Conservation (phyloP, 176 grass and related monocot species). For the Melocanna baccifera region DNA sequence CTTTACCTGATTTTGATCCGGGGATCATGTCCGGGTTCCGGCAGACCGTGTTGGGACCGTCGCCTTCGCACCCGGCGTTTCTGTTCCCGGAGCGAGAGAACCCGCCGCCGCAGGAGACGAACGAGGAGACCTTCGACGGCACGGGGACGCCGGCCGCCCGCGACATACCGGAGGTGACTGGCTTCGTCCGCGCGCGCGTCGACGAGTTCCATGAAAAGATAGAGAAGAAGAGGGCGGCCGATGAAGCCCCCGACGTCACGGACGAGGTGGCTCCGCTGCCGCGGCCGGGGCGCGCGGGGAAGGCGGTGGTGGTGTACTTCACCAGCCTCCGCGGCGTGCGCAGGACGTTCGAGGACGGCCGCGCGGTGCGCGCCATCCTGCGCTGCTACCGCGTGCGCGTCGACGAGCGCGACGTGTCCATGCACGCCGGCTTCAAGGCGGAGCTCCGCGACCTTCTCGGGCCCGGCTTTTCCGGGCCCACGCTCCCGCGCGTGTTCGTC, state of each 20-base stretch:
- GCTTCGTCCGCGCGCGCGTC: conserved; percentile 46
- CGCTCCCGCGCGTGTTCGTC: conserved; percentile 65
- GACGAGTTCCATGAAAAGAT: conserved; percentile 45
- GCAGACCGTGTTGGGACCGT: conserved; percentile 4
- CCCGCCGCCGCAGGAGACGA: not conserved
- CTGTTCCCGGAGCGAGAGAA: conserved; percentile 33
- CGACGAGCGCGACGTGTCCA: conserved; percentile 86
- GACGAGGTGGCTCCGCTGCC: not conserved
- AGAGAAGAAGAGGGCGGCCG: not conserved
- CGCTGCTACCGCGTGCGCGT: conserved; percentile 53
- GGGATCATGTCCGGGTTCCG: conserved; percentile 33
- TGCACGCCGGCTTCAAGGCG: conserved; percentile 68
- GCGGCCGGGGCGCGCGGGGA: not conserved
- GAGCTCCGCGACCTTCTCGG: conserved; percentile 48
- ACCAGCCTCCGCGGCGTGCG: conserved; percentile 82
- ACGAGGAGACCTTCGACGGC: not conserved
- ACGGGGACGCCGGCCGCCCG: not conserved
- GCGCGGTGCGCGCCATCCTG: conserved; percentile 62
- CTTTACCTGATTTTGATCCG: conserved; percentile 34
- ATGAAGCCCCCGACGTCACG: not conserved
- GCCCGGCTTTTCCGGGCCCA: not conserved
- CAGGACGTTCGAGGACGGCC: conserved; percentile 69
- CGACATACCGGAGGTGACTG: conserved; percentile 44
- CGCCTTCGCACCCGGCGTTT: conserved; percentile 28
- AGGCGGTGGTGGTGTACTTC: conserved; percentile 61